Conservation (phyloP, 768 basidiomycete genomes). For the Podaxis carcinomalis region DNA sequence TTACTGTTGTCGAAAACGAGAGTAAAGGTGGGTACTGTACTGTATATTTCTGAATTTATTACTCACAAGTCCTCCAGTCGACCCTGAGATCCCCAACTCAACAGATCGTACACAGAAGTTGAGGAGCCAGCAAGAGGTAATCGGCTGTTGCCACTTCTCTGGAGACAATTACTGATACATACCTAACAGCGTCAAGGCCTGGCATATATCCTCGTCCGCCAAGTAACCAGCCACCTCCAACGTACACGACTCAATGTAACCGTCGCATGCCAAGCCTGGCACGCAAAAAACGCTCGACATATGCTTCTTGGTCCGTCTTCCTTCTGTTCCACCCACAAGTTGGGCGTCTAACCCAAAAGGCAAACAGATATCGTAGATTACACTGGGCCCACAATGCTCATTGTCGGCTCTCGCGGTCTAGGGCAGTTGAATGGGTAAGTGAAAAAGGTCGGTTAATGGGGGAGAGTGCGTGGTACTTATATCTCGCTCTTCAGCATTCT, state of each 20-base stretch:
- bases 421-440: constrained; percentile 83
- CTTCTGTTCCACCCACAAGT: neutral
- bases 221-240: constrained; percentile 85
- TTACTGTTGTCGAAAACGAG: constrained; percentile 92
- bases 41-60: constrained; percentile 1
- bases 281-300: constrained; percentile 91
- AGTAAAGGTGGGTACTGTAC: constrained; percentile 54
- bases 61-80: constrained; percentile 37
- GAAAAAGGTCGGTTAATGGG: neutral
- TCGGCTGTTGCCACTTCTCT: constrained; percentile 13
- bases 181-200: constrained; percentile 73
- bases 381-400: constrained; percentile 84
- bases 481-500: constrained; percentile 56
- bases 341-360: neutral
- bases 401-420: constrained; percentile 91
- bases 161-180: neutral
- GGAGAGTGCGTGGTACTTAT: neutral
- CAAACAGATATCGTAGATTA: constrained; percentile 76
- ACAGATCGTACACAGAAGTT: constrained; percentile 77
- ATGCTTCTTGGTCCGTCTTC: constrained; percentile 68
- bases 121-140: constrained; percentile 87
- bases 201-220: constrained; percentile 84
- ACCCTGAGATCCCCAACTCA: constrained; percentile 64
- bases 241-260: constrained; percentile 86
- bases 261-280: constrained; percentile 91